Conservation (phyloP, 805 yeast species). For the Starmera pachycereana region DNA sequence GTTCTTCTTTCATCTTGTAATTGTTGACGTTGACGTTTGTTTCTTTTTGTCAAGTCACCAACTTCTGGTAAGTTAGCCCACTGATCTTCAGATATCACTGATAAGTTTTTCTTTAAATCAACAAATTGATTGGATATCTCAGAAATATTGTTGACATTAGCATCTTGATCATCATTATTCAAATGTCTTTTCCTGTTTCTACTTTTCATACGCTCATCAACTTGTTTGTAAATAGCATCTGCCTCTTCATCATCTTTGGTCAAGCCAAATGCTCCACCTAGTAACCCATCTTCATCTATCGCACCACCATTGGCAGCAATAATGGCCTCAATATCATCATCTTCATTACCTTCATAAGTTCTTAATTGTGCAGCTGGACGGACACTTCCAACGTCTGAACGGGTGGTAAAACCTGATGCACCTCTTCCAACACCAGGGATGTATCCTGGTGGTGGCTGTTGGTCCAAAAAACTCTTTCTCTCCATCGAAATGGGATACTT, state of each 20-base stretch:
- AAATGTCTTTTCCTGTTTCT: conserved; percentile 16
- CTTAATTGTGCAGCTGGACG: conserved; percentile 21
- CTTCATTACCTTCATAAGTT: conserved; percentile 7
- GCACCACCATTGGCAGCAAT: conserved; percentile 11
- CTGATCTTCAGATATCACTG: conserved; percentile 50
- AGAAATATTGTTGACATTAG: conserved; percentile 11
- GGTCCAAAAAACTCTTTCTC: conserved; percentile 59
- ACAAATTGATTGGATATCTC: conserved; percentile 45
- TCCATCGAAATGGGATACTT: conserved; percentile 25
- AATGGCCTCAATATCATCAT: conserved; percentile 13
- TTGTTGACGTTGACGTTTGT: conserved; percentile 59
- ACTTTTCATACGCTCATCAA: conserved; percentile 45
- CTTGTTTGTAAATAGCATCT: conserved; percentile 50
- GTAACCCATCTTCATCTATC: conserved; percentile 19
- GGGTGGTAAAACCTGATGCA: conserved; percentile 85
- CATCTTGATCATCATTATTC: conserved; percentile 16
- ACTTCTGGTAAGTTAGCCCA: conserved; percentile 86
- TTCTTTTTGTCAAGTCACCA: conserved; percentile 72
- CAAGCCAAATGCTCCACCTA: conserved; percentile 20
- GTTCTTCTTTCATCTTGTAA: conserved; percentile 55
- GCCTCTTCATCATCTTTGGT: conserved; percentile 68
- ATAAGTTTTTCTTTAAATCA: conserved; percentile 56
- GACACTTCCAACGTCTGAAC: conserved; percentile 60
- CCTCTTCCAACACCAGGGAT: conserved; percentile 93
- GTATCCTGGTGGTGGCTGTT: conserved; percentile 83